A percentile compares a stretch with the other conserved stretches of the same genome.
phyloP scores from a whole-genome alignment of 1,284 basidiomycete species.

The Melampsora larici-populina region DNA sequence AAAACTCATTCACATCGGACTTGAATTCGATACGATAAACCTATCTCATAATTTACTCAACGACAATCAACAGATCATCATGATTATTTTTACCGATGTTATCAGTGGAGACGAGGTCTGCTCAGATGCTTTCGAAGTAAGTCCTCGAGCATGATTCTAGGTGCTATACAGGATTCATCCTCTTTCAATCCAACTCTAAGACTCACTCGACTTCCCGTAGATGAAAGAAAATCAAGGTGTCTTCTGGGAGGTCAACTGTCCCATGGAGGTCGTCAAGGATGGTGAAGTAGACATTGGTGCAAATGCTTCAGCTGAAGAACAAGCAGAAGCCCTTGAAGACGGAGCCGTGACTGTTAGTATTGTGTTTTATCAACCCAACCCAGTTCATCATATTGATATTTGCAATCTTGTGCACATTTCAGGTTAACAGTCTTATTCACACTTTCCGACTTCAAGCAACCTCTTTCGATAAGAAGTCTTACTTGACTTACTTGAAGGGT shows the following conservation, averaged over 20 bases:
- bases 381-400: not conserved
- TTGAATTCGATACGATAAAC: no score
- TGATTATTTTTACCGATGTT: slow-evolving; percentile 55
- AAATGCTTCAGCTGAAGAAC: slow-evolving; percentile 71
- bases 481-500: slow-evolving; percentile 77
- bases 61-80: not conserved
- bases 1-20: no score
- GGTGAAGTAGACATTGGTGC: slow-evolving; percentile 89
- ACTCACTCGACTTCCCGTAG: slow-evolving; percentile 3
- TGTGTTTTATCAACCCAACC: not conserved
- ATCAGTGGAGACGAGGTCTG: slow-evolving; percentile 86
- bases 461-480: slow-evolving; percentile 87
- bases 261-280: slow-evolving; percentile 69
- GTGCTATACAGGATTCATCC: not conserved
- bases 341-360: slow-evolving; percentile 57
- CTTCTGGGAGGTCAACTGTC: slow-evolving; percentile 86
- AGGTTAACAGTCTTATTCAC: slow-evolving; percentile 88
- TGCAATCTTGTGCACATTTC: not conserved
- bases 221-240: slow-evolving; percentile 73
- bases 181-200: not conserved
- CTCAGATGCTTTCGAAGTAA: slow-evolving; percentile 84
- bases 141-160: not conserved
- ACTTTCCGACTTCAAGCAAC: slow-evolving; percentile 86
- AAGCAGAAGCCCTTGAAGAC: slow-evolving; percentile 75
- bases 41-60: no score